Evolutionary conservation across 108 stramenopile genomes (phyloP).

Genomic region (Skeletonema tropicum): DNA sequence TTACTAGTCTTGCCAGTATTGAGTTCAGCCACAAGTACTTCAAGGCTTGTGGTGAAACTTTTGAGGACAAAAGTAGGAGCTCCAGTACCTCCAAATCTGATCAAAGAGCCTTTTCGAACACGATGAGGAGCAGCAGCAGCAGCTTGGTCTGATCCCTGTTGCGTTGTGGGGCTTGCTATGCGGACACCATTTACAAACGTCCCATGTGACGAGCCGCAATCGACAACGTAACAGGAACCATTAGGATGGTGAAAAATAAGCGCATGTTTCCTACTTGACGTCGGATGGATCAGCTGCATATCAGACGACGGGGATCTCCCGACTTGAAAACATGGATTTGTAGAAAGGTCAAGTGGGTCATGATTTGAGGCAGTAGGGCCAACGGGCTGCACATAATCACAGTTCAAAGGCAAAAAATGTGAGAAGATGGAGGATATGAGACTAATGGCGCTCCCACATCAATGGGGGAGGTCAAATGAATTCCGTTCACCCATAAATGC

Average conservation of each 20-base stretch:
- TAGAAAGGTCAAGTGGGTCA: slow-evolving; percentile 65
- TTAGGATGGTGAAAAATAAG: slow-evolving; percentile 88
- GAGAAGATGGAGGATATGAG: slow-evolving; percentile 4
- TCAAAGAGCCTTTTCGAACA: slow-evolving; percentile 70
- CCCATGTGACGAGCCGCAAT: slow-evolving; percentile 83
- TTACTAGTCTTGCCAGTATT: slow-evolving; percentile 15
- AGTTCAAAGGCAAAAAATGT: neutral
- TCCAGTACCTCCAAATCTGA: slow-evolving; percentile 84
- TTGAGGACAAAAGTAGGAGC: slow-evolving; percentile 81
- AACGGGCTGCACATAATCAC: slow-evolving; percentile 59
- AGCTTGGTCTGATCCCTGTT: slow-evolving; percentile 33
- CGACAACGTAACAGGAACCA: slow-evolving; percentile 81
- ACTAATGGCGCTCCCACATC: neutral
- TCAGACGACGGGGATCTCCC: slow-evolving; percentile 76
- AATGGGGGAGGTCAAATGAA: neutral
- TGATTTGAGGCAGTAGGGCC: slow-evolving; percentile 63
- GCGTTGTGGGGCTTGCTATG: slow-evolving; percentile 48
- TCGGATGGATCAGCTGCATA: slow-evolving; percentile 71
- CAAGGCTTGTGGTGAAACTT: slow-evolving; percentile 64
- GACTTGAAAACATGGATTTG: slow-evolving; percentile 64
- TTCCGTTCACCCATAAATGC: neutral
- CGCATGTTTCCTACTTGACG: slow-evolving; percentile 76
- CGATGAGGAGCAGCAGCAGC: slow-evolving; percentile 67
- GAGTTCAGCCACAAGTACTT: slow-evolving; percentile 28
- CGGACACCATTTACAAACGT: slow-evolving; percentile 78